Evolutionary conservation across 139 green algal genomes (phyloP), one percentile per base, ranked within the genome.

Genomic region (Deuterostichococcus epilithicus): DNA sequence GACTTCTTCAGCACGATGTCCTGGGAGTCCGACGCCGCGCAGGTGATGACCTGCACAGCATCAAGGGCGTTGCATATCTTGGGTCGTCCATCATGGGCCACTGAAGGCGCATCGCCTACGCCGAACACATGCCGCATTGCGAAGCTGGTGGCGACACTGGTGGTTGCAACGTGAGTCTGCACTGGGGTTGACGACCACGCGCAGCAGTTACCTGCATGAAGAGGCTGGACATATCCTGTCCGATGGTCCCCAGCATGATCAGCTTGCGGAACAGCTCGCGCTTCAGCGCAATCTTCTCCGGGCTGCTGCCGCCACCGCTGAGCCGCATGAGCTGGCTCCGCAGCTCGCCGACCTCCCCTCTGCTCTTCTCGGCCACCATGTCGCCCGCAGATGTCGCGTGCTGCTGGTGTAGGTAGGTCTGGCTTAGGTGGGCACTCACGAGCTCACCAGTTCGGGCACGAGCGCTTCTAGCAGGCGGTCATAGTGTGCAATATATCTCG

Each of bases 201-300:
- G 45, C 34, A 34, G 13, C 36, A 28, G 34, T 2, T 63, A 85
- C 75, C 45, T 84, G 77, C 69, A 88, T 87, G 84, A 99, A 98
- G 0, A 98, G 86, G 10, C 81, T 79, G 0, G 86, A 93, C 89
- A 99, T 97, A 84, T 99, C 95, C 76, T 99, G 97, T 66, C 94
- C 93, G 32, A 92, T 82, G 13, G 93, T 98, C 87, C 97, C 95
- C 81, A 96, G 96, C 74, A 90, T 93, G 58, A 98, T 93, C 45
- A 99, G 82, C 71, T 92, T 93, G 76, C 91, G 87, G 75, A 94
- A 95, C 32, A 92, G 79, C 18, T 94, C 89, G 1, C 85, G 83
- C 77, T 95, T 96, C 32, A 76, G 69, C 34, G 72, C 59, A 2
- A 77, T 70, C 25, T 68, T 72, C 37, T 83, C 81, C 34, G 47